These are phyloP conservation scores for Talaromyces proteolyticus DNA, from an alignment of 495 filamentous ascomycete genomes.

Conservation along the genomic window DNA sequence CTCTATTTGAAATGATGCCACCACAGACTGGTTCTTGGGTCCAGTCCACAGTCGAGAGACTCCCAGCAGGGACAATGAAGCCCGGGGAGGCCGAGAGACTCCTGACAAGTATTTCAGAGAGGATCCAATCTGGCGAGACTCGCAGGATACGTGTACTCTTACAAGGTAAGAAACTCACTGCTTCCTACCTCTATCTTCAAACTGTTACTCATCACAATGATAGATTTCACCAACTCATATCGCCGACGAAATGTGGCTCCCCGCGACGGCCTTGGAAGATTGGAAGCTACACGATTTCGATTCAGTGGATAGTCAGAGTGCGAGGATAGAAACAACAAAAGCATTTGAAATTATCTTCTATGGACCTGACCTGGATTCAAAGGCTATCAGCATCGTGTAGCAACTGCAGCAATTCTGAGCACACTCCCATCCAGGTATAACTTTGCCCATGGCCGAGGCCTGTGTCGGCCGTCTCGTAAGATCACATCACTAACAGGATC, in stretches of 20 bases:
- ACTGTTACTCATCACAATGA: not conserved
- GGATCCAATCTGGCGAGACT: constrained; percentile 65
- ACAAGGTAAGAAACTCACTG: constrained; percentile 47
- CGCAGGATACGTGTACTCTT: constrained; percentile 77
- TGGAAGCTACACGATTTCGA: constrained; percentile 81
- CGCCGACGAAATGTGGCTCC: constrained; percentile 89
- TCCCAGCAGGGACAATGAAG: constrained; percentile 76
- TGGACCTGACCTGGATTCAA: no score
- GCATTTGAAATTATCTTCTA: no score
- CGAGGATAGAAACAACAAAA: not conserved
- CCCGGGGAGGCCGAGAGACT: constrained; percentile 57
- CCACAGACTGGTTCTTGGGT: constrained; percentile 72
- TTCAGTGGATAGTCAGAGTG: constrained; percentile 53
- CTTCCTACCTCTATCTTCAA: not conserved
- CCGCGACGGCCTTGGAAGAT: constrained; percentile 77
- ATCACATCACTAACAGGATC: no score
- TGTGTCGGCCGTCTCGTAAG: no score
- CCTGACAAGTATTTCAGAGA: constrained; percentile 57
- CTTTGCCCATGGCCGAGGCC: no score
- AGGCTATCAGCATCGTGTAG: no score
- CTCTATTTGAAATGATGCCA: constrained; percentile 82
- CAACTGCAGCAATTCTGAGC: no score
- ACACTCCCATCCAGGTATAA: no score
- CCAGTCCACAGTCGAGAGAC: constrained; percentile 70
- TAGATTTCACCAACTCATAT: constrained; percentile 91